Conservation (phyloP, 768 basidiomycete genomes). For the Phanerochaete carnosa region DNA sequence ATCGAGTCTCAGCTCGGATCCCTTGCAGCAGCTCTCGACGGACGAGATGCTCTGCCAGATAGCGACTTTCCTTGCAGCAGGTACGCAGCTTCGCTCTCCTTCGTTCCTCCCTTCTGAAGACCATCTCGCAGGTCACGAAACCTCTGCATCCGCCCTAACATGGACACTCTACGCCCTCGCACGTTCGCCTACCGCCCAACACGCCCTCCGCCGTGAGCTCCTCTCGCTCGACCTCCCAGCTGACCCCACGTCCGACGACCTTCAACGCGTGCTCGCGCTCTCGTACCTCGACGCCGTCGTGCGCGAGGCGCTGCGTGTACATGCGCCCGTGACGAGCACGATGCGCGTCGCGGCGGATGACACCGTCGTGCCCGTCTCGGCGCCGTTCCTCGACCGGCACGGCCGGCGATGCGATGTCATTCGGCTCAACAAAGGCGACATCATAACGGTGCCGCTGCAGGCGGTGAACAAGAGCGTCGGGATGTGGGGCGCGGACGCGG, state of each 20-base stretch:
- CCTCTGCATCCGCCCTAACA: slow-evolving; percentile 51
- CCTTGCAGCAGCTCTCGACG: slow-evolving; percentile 48
- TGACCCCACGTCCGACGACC: slow-evolving; percentile 16
- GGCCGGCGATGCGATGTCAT: slow-evolving; percentile 15
- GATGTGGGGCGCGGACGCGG: slow-evolving; percentile 69
- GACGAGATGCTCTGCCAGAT: slow-evolving; percentile 63
- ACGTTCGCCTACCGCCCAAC: slow-evolving; percentile 42
- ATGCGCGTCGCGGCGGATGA: slow-evolving; percentile 47
- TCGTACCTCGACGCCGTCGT: slow-evolving; percentile 61
- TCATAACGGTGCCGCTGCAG: slow-evolving; percentile 57
- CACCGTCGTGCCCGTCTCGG: slow-evolving; percentile 50
- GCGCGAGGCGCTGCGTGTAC: slow-evolving; percentile 52
- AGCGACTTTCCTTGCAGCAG: slow-evolving; percentile 56
- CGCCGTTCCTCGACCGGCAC: slow-evolving; percentile 25
- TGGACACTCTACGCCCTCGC: slow-evolving; percentile 63
- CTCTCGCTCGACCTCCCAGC: slow-evolving; percentile 22
- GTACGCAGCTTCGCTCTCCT: not conserved
- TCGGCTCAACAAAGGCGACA: slow-evolving; percentile 38
- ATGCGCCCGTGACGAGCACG: slow-evolving; percentile 55
- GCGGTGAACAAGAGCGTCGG: slow-evolving; percentile 52
- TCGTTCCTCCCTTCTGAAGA: not conserved
- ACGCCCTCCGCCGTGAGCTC: slow-evolving; percentile 43
- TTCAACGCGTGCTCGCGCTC: slow-evolving; percentile 22
- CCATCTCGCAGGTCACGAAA: slow-evolving; percentile 50
- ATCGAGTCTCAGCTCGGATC: slow-evolving; percentile 41